A percentile compares a stretch with the other conserved stretches of the same genome.
phyloP scores from a whole-genome alignment of 1,284 basidiomycete genomes.

The Boletus mariae region DNA sequence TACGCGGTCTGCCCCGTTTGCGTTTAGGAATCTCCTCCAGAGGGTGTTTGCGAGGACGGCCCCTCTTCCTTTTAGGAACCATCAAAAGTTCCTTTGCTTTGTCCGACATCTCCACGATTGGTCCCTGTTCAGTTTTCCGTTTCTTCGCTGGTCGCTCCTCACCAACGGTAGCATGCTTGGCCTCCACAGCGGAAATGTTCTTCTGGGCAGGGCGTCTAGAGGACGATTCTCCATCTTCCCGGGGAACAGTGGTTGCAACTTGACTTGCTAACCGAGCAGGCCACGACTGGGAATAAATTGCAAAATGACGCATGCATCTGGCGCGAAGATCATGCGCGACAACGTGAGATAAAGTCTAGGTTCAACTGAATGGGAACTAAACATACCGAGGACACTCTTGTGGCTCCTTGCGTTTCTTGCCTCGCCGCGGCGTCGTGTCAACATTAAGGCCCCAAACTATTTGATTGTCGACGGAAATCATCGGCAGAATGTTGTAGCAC shows the following conservation, averaged over 20 bases:
- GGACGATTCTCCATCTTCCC: slow-evolving; percentile 47
- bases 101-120: slow-evolving; percentile 36
- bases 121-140: slow-evolving; percentile 37
- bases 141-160: slow-evolving; percentile 44
- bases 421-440: slow-evolving; percentile 41
- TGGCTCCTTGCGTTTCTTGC: slow-evolving; percentile 55
- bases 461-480: slow-evolving; percentile 67
- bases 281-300: slow-evolving; percentile 69
- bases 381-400: slow-evolving; percentile 71
- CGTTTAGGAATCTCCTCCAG: slow-evolving; percentile 34
- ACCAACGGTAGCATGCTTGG: slow-evolving; percentile 47
- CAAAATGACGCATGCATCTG: slow-evolving; percentile 73
- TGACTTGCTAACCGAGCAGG: slow-evolving; percentile 56
- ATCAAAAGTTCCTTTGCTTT: slow-evolving; percentile 35
- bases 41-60: slow-evolving; percentile 37
- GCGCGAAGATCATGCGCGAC: slow-evolving; percentile 8
- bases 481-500: slow-evolving; percentile 62
- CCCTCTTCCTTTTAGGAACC: slow-evolving; percentile 33
- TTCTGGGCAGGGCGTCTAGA: slow-evolving; percentile 48
- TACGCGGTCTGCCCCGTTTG: slow-evolving; percentile 35
- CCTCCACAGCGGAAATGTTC: slow-evolving; percentile 46
- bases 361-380: slow-evolving; percentile 17
- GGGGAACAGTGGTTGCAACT: slow-evolving; percentile 44
- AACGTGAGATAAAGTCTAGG: slow-evolving; percentile 17
- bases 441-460: slow-evolving; percentile 66